These are phyloP conservation scores for Pichia sp. DNA, from an alignment of 1,139 yeast genomes.

Conservation along the genomic window DNA sequence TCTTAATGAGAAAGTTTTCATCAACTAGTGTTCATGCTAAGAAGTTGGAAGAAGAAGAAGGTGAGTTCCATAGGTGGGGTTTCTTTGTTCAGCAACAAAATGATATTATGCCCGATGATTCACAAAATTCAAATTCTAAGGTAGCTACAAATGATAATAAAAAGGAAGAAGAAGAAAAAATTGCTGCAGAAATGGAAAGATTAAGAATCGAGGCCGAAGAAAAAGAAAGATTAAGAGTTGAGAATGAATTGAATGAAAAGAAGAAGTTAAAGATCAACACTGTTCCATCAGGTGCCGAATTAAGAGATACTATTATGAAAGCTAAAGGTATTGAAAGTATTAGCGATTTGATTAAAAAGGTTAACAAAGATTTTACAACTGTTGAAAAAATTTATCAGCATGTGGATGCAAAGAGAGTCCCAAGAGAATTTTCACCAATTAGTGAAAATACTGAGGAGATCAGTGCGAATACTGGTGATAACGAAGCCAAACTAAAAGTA, in stretches of 20 bases:
- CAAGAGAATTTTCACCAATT: not conserved
- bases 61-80: slow-evolving; percentile 83
- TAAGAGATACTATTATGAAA: slow-evolving; percentile 67
- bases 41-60: slow-evolving; percentile 83
- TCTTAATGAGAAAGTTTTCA: slow-evolving; percentile 55
- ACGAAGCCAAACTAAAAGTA: not conserved
- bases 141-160: not conserved
- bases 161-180: slow-evolving; percentile 7
- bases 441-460: not conserved
- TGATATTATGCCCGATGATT: slow-evolving; percentile 34
- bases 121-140: slow-evolving; percentile 10
- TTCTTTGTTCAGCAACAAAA: slow-evolving; percentile 59
- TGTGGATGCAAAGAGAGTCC: slow-evolving; percentile 13
- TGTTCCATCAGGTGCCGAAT: slow-evolving; percentile 68
- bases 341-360: slow-evolving; percentile 60
- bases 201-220: slow-evolving; percentile 14
- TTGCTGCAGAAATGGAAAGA: slow-evolving; percentile 9
- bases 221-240: slow-evolving; percentile 9
- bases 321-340: slow-evolving; percentile 75
- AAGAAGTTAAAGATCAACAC: slow-evolving; percentile 30
- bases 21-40: slow-evolving; percentile 64
- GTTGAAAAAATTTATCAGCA: slow-evolving; percentile 49
- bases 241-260: slow-evolving; percentile 13
- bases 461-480: not conserved
- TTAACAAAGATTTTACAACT: slow-evolving; percentile 43